A percentile compares a stretch with the other conserved stretches of the same genome.
Evolutionary conservation across 2,329 filamentous ascomycete species (phyloP).

Genomic region (Alternaria sp.): DNA sequence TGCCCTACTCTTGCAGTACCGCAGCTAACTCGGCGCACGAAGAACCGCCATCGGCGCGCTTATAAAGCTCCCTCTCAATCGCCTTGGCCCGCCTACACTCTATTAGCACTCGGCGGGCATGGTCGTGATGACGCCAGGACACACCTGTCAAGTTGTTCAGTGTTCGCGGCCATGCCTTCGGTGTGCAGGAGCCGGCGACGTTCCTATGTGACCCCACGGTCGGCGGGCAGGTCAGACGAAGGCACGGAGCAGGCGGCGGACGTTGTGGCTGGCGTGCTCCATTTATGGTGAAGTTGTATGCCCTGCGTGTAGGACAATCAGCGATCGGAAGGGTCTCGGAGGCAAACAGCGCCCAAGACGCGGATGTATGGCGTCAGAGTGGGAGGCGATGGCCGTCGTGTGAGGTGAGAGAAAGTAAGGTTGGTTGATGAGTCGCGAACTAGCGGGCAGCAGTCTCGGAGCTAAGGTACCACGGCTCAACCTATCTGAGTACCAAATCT

Average conservation of each 20-base stretch:
- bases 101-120: conserved; percentile 29
- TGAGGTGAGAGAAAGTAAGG: conserved; percentile 22
- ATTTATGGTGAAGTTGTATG: conserved; percentile 60
- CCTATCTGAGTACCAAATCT: neutral
- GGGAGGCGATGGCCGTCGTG: conserved; percentile 21
- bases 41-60: conserved; percentile 60
- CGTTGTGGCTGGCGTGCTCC: conserved; percentile 62
- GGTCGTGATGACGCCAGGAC: neutral
- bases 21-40: conserved; percentile 60
- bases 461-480: conserved; percentile 14
- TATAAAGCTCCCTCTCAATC: conserved; percentile 60
- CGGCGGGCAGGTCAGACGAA: conserved; percentile 65
- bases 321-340: conserved; percentile 29
- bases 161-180: conserved; percentile 56
- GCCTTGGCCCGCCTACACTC: conserved; percentile 53
- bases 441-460: conserved; percentile 15
- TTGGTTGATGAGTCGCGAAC: conserved; percentile 20
- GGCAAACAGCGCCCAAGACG: conserved; percentile 40
- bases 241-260: conserved; percentile 59
- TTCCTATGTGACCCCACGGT: conserved; percentile 60
- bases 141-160: conserved; percentile 63
- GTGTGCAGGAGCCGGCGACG: conserved; percentile 30
- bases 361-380: conserved; percentile 23
- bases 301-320: conserved; percentile 46
- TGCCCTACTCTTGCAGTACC: conserved; percentile 49